Evolutionary conservation across 106 monocot genomes (phyloP), one percentile per base, ranked within the genome.

Genomic region (Triglochin maritima): DNA sequence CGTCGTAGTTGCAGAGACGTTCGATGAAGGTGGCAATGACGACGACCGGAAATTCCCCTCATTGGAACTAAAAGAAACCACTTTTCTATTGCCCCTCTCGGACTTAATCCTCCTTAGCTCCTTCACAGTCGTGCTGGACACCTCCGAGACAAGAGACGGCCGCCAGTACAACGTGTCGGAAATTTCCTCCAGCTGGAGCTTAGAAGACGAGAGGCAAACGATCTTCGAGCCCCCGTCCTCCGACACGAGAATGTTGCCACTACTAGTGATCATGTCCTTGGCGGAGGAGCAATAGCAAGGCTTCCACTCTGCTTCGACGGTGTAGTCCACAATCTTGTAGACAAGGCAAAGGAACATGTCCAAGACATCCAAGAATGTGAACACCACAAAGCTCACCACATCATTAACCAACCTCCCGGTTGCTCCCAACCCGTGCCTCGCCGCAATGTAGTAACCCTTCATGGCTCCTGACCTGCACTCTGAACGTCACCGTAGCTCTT

Each of bases 121-220:
- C 12, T 52, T 64, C 29, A 81, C 68, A 2, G 83, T 78, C 13
- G 67, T 57, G 17, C 62, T 48, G 6, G 75, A 78, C 14, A 79
- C 56, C 71, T 82, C 81, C 6, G 83, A 70, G 15, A 85, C 69
- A 10, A 84, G 82, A 6, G 86, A 83, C 0, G 84, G 79, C n/a
- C 94, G 81, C 44, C 69, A 73, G 74, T 87, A 87, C 17, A 94
- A 87, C 0, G 94, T 94, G 64, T 94, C 94, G 60, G 94, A 94
- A 48, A 89, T 81, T 72, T 94, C 94, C 50, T 89, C 94, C 2
- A 87, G 79, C 60, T 84, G 80, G 49, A 89, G 76, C 72, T 82
- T 84, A 44, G 65, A 66, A 45, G 79, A 73, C n/a, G 76, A 84
- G 60, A 94, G 73, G 69, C 75, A 71, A 43, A 89, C 80, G 6